These are phyloP conservation scores for Theileria equi DNA, from an alignment of 169 alveolate genomes.

Conservation along the genomic window DNA sequence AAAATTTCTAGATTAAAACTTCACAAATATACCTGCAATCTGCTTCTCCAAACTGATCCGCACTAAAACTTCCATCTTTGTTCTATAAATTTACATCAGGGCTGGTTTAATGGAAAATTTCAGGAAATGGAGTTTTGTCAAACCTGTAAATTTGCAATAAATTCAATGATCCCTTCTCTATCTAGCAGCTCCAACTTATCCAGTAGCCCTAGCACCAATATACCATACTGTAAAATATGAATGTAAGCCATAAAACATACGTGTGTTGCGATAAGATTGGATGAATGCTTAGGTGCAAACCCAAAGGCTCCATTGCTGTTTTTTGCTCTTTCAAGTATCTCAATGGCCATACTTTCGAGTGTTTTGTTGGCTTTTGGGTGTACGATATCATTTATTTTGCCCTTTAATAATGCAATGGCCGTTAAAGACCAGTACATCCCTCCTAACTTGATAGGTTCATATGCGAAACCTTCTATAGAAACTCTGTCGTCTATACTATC, in stretches of 20 bases:
- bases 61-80: conserved; percentile 91
- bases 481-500: conserved; percentile 38
- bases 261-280: conserved; percentile 73
- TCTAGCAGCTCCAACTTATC: conserved; percentile 73
- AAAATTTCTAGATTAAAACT: too few species aligned
- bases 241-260: conserved; percentile 10
- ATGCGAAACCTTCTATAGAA: conserved; percentile 70
- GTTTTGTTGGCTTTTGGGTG: conserved; percentile 52
- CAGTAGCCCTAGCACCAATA: conserved; percentile 77
- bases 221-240: conserved; percentile 73
- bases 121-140: not conserved
- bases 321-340: conserved; percentile 47
- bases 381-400: conserved; percentile 38
- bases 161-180: conserved; percentile 73
- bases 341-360: conserved; percentile 42
- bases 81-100: conserved; percentile 60
- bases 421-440: conserved; percentile 72
- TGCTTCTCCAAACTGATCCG: conserved; percentile 92
- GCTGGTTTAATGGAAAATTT: not conserved
- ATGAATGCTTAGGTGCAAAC: conserved; percentile 65
- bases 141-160: conserved; percentile 78
- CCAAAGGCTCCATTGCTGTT: conserved; percentile 76
- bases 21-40: conserved; percentile 80
- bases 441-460: conserved; percentile 71
- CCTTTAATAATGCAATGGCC: conserved; percentile 62